Evolutionary conservation across 2,329 filamentous ascomycete genomes (phyloP).

Genomic region (Fusarium sp.): DNA sequence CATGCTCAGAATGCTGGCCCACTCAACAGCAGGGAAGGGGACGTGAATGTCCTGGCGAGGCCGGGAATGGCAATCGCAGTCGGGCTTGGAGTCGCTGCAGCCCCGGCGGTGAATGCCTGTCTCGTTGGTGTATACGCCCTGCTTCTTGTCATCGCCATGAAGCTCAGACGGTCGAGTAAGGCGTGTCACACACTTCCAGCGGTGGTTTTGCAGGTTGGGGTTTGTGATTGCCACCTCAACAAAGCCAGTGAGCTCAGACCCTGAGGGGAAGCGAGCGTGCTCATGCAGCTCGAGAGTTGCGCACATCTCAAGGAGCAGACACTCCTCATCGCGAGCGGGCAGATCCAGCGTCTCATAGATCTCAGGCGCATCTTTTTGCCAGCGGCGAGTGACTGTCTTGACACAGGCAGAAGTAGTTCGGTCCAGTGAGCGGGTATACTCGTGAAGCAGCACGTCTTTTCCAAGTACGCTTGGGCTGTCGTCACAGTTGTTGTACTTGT

Average conservation of each 20-base stretch:
- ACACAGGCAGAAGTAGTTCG: slow-evolving; percentile 67
- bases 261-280: slow-evolving; percentile 65
- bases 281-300: slow-evolving; percentile 69
- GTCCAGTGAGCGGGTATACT: slow-evolving; percentile 66
- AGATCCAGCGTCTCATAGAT: slow-evolving; percentile 64
- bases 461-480: slow-evolving; percentile 62
- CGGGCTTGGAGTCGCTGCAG: slow-evolving; percentile 59
- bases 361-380: slow-evolving; percentile 68
- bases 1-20: slow-evolving; percentile 68
- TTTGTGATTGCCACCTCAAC: slow-evolving; percentile 69
- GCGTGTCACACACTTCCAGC: slow-evolving; percentile 70
- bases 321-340: slow-evolving; percentile 60
- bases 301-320: slow-evolving; percentile 71
- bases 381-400: slow-evolving; percentile 64
- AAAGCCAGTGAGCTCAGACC: slow-evolving; percentile 69
- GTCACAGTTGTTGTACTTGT: slow-evolving; percentile 64
- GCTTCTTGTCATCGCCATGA: slow-evolving; percentile 56
- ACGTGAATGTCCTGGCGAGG: slow-evolving; percentile 63
- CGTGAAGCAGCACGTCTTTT: slow-evolving; percentile 66
- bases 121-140: slow-evolving; percentile 61
- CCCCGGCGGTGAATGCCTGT: slow-evolving; percentile 64
- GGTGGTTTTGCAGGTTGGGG: slow-evolving; percentile 63
- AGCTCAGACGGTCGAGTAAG: slow-evolving; percentile 68
- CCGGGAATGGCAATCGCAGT: slow-evolving; percentile 63
- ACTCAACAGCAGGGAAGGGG: slow-evolving; percentile 67